phyloP scores from a whole-genome alignment of 176 grass and related monocot species.

The Avena sativa region DNA sequence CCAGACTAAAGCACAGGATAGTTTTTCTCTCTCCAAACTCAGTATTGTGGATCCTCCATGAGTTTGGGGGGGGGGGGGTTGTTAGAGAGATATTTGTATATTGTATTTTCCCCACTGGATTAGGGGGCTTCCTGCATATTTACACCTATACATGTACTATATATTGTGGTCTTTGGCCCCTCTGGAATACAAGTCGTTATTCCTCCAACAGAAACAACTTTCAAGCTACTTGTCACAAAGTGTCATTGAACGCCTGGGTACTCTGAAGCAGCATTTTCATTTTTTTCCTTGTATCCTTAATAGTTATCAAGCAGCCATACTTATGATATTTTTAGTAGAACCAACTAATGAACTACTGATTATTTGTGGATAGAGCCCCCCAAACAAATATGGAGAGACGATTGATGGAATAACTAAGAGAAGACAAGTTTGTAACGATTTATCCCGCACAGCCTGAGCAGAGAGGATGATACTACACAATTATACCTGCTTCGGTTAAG shows the following conservation, averaged over 20 bases:
- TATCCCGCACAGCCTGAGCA: conserved; percentile 41
- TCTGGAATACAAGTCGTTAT: too few species aligned
- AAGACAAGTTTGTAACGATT: conserved; percentile 59
- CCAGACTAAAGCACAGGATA: too few species aligned
- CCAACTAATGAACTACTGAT: background rate
- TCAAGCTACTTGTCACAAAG: conserved; percentile 73
- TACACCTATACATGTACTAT: too few species aligned
- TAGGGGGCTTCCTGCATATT: too few species aligned
- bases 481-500: conserved; percentile 77
- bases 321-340: conserved; percentile 1
- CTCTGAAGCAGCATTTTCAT: background rate
- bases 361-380: conserved; percentile 53
- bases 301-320: background rate
- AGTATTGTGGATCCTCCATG: too few species aligned
- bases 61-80: too few species aligned
- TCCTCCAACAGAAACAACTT: conserved; percentile 42
- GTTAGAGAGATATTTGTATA: too few species aligned
- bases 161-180: too few species aligned
- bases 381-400: conserved; percentile 69
- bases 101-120: too few species aligned
- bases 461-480: conserved; percentile 83
- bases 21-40: too few species aligned
- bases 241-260: conserved; percentile 84
- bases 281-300: background rate
- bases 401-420: conserved; percentile 74